Base-by-base conservation (phyloP, 345 rosid species). In the Rhizophora apiculata region DNA sequence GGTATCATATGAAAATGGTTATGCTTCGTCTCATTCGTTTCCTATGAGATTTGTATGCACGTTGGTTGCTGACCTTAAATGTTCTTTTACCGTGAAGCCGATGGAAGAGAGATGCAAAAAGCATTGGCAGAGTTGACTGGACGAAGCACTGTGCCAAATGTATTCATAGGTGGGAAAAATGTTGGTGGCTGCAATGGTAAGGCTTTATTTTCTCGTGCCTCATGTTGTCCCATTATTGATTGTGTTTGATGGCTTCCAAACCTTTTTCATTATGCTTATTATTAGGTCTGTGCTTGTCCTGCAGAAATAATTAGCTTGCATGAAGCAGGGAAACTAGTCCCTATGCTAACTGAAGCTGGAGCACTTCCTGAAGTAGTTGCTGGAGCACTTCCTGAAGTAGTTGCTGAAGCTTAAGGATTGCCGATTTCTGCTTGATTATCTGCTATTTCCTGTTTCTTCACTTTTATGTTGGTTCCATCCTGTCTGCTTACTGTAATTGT, bases 161-260 rank as follows among this genome's bases (percentile, higher is more conserved):
- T 88, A 31, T 91, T 89, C 76, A 84, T 90, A 0, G 89, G 93
- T 3, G 93, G 95, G 57, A 83, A 87, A 11, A 95, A 90, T 83
- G 86, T 93, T 3, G 96, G 98, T 53, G 96, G 96, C 77, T 93
- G 93, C 30, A 91, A 88, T 71, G 0, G 98, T 92, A 82, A 22
- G 79, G 16, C 70, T 60, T 70, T 21, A 1, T 2, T 34, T 60
- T 29, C 20, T 39, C 57, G 37, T 67, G 19, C 24, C 21, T 10
- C 53, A 11, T 54, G 8, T 22, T 18, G 5, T 59, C n/a, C 37
- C 15, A 22, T 7, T 55, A 15, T 53, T 55, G 20, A 19, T 49
- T 18, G 30, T 8, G 24, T 67, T 30, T 2, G 7, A 26, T 9
- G 55, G 2, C 16, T 39, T 58, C 63, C 29, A 7, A n/a, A 39